Evolutionary conservation across 1,284 basidiomycete species (phyloP).

Genomic region (Thecaphora thlaspeos): DNA sequence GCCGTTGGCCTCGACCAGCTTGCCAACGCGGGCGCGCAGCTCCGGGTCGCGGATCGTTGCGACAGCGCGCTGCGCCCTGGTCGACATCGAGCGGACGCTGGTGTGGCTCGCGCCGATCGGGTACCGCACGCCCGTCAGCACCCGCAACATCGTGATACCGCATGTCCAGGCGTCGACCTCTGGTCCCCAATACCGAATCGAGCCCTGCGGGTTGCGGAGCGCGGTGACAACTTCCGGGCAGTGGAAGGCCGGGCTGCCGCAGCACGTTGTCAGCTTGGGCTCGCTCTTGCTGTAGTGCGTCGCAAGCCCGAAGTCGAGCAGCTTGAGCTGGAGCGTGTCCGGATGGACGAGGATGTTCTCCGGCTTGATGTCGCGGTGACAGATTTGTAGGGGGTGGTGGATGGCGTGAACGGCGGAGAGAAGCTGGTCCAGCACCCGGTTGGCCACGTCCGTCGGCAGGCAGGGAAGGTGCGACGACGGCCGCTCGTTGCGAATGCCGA

Average conservation of each 20-base stretch:
- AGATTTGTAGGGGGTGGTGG: conserved; percentile 62
- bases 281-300: conserved; percentile 64
- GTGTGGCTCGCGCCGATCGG: conserved; percentile 63
- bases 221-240: conserved; percentile 64
- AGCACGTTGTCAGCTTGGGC: conserved; percentile 64
- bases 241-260: conserved; percentile 63
- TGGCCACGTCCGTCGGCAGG: conserved; percentile 52
- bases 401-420: conserved; percentile 62
- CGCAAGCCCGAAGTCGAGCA: conserved; percentile 65
- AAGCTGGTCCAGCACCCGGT: conserved; percentile 62
- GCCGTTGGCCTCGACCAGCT: conserved; percentile 62
- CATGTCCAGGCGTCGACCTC: conserved; percentile 66
- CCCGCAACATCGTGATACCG: conserved; percentile 63
- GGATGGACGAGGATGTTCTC: conserved; percentile 61
- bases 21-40: conserved; percentile 59
- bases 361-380: conserved; percentile 65
- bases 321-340: conserved; percentile 58
- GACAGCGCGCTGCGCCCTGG: conserved; percentile 60
- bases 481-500: conserved; percentile 31
- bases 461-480: conserved; percentile 33
- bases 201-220: conserved; percentile 61
- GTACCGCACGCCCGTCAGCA: conserved; percentile 62
- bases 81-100: conserved; percentile 60
- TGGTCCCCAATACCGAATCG: conserved; percentile 61
- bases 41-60: conserved; percentile 58